Evolutionary conservation across 768 basidiomycete genomes (phyloP), one percentile per base, ranked within the genome.

Genomic region (Mycena indigotica): DNA sequence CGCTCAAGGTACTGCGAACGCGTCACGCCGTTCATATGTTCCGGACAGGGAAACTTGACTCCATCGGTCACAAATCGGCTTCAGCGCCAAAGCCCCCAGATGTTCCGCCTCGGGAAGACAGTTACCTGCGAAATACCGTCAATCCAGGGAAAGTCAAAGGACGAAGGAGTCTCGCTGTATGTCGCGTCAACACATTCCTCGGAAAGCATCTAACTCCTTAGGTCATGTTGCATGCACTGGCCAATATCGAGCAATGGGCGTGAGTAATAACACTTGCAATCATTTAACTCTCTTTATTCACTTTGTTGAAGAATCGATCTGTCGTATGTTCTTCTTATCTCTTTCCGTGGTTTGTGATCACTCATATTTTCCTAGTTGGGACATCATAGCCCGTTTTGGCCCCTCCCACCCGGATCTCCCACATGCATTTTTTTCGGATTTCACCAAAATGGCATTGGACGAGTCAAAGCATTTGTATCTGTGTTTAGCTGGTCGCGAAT

Each of bases 181-280:
- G 46, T 53, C 4, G 6, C 13, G 24, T 19, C 28, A 17, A 21
- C 13, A 8, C 17, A 1, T 1, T 21, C 30, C 0, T 46, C 2
- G 25, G 5, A 35, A 13, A 26, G 15, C 29, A 16, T 21, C 1
- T 24, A 28, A 10, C 53, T 19, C 2, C 5, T 16, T 19, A 61
- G 61, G 56, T 84, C 13, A 90, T 92, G 87, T 71, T 93, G 6
- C 91, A 92, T 70, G 88, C 91, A 1, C 72, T 93, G 1, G 91
- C 91, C 0, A 91, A 91, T 66, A 91, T 94, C 52, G 91, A 93
- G 64, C 91, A 91, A 69, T 94, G 89, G 88, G 92, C 92, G 82
- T 89, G 63, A 81, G 88, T 19, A 15, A n/a, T n/a, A n/a, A n/a
- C n/a, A n/a, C n/a, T n/a, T n/a, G n/a, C n/a, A n/a, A n/a, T n/a